Conservation (phyloP, 495 filamentous ascomycete species). For the Hypoxylon lenormandii region DNA sequence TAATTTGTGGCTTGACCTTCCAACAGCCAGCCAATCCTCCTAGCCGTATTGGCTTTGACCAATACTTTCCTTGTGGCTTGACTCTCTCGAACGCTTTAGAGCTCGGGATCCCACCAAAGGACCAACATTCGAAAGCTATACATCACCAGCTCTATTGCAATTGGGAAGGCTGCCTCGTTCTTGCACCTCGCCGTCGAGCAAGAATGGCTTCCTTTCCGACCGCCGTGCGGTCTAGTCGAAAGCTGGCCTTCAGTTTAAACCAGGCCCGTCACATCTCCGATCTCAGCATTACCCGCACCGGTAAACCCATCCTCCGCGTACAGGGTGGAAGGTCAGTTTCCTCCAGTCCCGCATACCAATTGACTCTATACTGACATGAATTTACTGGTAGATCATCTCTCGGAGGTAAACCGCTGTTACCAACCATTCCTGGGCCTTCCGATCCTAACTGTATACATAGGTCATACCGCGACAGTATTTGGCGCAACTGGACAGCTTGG, state of each 20-base stretch:
- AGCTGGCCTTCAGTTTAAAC: slow-evolving; percentile 44
- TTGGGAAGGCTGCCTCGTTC: slow-evolving; percentile 52
- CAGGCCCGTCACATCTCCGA: slow-evolving; percentile 70
- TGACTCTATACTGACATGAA: slow-evolving; percentile 36
- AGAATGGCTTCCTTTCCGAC: slow-evolving; percentile 64
- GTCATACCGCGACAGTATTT: slow-evolving; percentile 96
- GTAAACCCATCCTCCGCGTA: slow-evolving; percentile 83
- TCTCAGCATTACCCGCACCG: slow-evolving; percentile 84
- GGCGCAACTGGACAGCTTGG: slow-evolving; percentile 96
- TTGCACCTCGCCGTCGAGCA: slow-evolving; percentile 50
- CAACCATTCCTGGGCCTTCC: slow-evolving; percentile 45
- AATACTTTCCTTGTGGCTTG: slow-evolving; percentile 45
- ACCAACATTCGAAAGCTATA: slow-evolving; percentile 31
- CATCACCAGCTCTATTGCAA: slow-evolving; percentile 40
- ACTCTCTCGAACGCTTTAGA: slow-evolving; percentile 14
- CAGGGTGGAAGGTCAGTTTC: slow-evolving; percentile 82
- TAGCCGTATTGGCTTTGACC: slow-evolving; percentile 31
- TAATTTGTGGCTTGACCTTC: slow-evolving; percentile 26
- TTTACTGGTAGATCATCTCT: slow-evolving; percentile 73
- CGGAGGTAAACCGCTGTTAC: slow-evolving; percentile 72
- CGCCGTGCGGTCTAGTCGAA: slow-evolving; percentile 60
- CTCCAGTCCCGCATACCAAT: slow-evolving; percentile 10
- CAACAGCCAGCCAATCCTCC: slow-evolving; percentile 19
- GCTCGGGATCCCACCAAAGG: slow-evolving; percentile 10
- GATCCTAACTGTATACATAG: slow-evolving; percentile 61